Evolutionary conservation across 192 early-diverging fungal genomes (phyloP).

Genomic region (Diversispora epigaea): DNA sequence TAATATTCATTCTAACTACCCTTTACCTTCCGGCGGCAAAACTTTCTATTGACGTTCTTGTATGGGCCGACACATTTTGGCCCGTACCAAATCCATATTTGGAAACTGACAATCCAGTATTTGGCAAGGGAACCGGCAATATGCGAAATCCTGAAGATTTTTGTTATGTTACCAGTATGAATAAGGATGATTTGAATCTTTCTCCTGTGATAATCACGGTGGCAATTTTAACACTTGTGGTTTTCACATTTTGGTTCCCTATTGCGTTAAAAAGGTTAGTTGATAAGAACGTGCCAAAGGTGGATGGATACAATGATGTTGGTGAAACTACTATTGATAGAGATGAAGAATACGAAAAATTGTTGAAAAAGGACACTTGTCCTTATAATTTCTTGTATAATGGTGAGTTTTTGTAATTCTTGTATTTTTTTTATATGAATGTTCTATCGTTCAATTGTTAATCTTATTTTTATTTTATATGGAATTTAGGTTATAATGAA

Average conservation of each 20-base stretch:
- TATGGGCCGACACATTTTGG: conserved; percentile 46
- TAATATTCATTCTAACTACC: conserved; percentile 43
- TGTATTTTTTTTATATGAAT: not conserved
- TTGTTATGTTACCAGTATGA: conserved; percentile 49
- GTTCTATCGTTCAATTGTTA: not conserved
- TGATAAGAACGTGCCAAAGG: conserved; percentile 47
- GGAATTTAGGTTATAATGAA: conserved; percentile 38
- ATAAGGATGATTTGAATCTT: conserved; percentile 44
- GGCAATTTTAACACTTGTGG: conserved; percentile 35
- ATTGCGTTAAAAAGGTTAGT: conserved; percentile 40
- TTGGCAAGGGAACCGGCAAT: conserved; percentile 27
- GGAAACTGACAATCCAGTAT: conserved; percentile 33
- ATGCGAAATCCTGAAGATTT: conserved; percentile 39
- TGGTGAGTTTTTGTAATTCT: conserved; percentile 41
- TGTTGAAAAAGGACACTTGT: conserved; percentile 54
- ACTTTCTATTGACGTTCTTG: conserved; percentile 40
- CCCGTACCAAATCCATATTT: conserved; percentile 39
- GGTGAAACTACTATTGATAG: conserved; percentile 35
- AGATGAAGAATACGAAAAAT: conserved; percentile 44
- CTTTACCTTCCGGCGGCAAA: conserved; percentile 43
- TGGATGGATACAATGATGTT: conserved; percentile 44
- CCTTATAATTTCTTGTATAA: conserved; percentile 64
- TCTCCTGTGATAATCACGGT: conserved; percentile 40
- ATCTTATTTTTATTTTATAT: not conserved
- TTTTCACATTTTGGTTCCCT: conserved; percentile 42